Evolutionary conservation across 78 protist species (phyloP).

Genomic region (slime mould (Dictyostelium discoideum)): DNA sequence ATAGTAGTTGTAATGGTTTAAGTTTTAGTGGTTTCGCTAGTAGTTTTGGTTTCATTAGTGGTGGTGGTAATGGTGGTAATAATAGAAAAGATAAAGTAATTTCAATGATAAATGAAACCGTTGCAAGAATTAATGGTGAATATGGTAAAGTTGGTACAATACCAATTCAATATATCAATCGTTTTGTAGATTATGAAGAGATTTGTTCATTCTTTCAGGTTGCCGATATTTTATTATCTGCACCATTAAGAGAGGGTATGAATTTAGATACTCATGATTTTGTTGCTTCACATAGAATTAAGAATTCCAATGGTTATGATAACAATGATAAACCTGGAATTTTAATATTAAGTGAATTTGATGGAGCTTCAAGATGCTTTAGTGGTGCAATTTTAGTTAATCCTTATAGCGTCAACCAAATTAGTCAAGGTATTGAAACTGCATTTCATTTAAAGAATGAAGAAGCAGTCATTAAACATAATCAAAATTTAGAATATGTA

Average conservation of each 20-base stretch:
- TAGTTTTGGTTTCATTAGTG: background rate
- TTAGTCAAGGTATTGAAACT: conserved; percentile 5
- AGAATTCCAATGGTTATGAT: background rate
- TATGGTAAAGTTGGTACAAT: conserved; percentile 31
- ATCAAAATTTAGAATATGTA: conserved; percentile 42
- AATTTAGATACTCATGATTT: conserved; percentile 61
- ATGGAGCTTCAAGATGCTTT: conserved; percentile 69
- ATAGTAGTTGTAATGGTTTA: background rate
- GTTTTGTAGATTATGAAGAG: conserved; percentile 46
- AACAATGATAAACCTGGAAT: conserved; percentile 18
- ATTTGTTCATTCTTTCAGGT: conserved; percentile 29
- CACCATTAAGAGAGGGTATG: conserved; percentile 72
- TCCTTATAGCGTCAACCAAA: conserved; percentile 51
- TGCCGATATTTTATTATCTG: conserved; percentile 31
- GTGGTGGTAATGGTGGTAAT: background rate
- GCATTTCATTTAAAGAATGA: conserved; percentile 21
- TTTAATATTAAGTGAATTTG: conserved; percentile 59
- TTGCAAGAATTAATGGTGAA: conserved; percentile 79
- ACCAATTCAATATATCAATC: conserved; percentile 44
- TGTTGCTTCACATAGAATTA: conserved; percentile 28
- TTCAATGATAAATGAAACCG: conserved; percentile 67
- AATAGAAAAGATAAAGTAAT: conserved; percentile 32
- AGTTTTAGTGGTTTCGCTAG: background rate
- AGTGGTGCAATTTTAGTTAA: conserved; percentile 44
- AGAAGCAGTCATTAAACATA: conserved; percentile 16